Evolutionary conservation across 257 asterid genomes (phyloP).

Genomic region (Solanum paucissectum): DNA sequence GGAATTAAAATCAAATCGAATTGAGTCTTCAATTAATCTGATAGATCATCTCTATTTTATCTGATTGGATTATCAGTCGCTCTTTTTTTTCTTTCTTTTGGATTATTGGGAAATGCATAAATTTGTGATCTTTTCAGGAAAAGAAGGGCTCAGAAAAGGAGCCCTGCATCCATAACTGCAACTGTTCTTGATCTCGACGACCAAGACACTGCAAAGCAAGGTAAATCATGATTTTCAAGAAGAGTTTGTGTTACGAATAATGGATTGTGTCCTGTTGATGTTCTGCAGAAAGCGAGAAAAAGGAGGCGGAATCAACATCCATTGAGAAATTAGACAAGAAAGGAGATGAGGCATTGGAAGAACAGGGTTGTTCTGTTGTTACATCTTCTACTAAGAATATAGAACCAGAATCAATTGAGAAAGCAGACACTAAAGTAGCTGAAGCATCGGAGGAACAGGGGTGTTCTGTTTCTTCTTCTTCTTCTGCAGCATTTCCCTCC

Average conservation of each 20-base stretch:
- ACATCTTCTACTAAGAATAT: constrained; percentile 11
- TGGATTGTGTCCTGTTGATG: not conserved
- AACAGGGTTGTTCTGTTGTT: constrained; percentile 19
- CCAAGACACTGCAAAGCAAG: constrained; percentile 36
- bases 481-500: constrained; percentile 41
- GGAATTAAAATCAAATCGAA: not conserved
- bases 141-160: constrained; percentile 49
- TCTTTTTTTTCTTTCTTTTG: not conserved
- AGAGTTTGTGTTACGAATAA: not conserved
- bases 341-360: constrained; percentile 16
- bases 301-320: constrained; percentile 3
- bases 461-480: constrained; percentile 5
- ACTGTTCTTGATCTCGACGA: constrained; percentile 58
- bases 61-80: not conserved
- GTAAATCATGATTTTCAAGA: constrained; percentile 5
- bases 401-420: constrained; percentile 6
- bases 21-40: not conserved
- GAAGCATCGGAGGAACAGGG: constrained; percentile 19
- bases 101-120: not conserved
- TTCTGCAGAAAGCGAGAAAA: constrained; percentile 22
- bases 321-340: constrained; percentile 15
- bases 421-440: constrained; percentile 19
- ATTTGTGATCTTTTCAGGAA: constrained; percentile 31
- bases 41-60: not conserved
- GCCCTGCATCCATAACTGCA: constrained; percentile 37